A percentile compares a stretch with the other conserved stretches of the same genome.
Conservation (phyloP, 257 asterid genomes). For the Salvia hispanica region DNA sequence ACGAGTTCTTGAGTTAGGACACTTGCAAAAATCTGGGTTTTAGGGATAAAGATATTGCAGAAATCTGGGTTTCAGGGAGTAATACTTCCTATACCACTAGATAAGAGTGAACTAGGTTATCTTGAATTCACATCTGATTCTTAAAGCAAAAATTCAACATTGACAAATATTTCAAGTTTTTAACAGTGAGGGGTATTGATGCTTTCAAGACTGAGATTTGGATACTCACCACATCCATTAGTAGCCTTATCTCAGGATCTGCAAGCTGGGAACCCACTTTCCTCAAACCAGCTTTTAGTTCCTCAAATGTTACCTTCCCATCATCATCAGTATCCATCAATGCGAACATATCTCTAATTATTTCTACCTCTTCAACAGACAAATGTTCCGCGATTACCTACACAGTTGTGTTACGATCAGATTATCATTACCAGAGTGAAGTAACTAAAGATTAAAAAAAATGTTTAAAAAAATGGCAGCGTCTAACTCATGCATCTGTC, state of each 20-base stretch:
- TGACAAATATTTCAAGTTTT: too few species aligned
- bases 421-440: conserved; percentile 16
- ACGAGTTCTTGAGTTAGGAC: conserved; percentile 21
- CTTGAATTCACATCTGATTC: not conserved
- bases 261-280: conserved; percentile 93
- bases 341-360: too few species aligned
- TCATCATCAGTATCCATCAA: conserved; percentile 9
- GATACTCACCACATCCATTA: conserved; percentile 85
- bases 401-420: conserved; percentile 28
- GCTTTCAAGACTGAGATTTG: conserved; percentile 10
- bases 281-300: conserved; percentile 72
- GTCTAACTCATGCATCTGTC: too few species aligned
- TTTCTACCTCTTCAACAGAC: too few species aligned
- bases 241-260: conserved; percentile 81
- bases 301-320: conserved; percentile 82
- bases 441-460: not conserved
- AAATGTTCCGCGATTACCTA: too few species aligned
- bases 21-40: conserved; percentile 2
- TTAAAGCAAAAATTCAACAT: too few species aligned
- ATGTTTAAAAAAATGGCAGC: not conserved
- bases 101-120: not conserved
- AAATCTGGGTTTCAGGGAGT: too few species aligned
- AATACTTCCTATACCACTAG: too few species aligned
- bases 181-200: not conserved
- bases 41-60: not conserved